Evolutionary conservation across 1,139 yeast species (phyloP).

Genomic region (Zygosaccharomyces pseudobailii): DNA sequence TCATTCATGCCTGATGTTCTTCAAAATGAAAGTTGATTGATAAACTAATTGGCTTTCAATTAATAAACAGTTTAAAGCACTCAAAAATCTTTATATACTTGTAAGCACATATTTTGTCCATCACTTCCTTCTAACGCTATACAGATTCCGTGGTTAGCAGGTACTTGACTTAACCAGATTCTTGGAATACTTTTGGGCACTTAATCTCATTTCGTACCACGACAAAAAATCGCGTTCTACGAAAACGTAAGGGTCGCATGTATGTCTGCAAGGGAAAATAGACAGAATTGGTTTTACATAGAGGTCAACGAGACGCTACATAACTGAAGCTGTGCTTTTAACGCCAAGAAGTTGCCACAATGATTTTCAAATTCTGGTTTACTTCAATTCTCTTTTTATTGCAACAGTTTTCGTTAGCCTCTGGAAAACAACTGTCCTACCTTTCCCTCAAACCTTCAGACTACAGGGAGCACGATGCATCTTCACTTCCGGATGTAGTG

Average conservation of each 20-base stretch:
- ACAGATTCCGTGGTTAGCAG: too few species aligned
- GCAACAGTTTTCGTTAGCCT: constrained; percentile 8
- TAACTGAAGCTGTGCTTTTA: neutral
- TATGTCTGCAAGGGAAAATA: constrained; percentile 1
- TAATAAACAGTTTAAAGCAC: too few species aligned
- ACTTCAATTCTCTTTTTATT: constrained; percentile 2
- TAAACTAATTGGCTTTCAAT: too few species aligned
- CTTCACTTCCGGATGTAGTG: constrained; percentile 8
- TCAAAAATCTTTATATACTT: too few species aligned
- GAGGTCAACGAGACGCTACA: neutral
- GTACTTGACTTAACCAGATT: too few species aligned
- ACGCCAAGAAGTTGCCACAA: neutral
- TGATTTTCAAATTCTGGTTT: constrained; percentile 1
- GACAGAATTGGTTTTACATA: too few species aligned
- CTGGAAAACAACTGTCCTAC: constrained; percentile 12
- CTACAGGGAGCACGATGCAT: constrained; percentile 1
- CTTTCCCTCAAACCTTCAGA: constrained; percentile 13
- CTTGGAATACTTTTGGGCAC: too few species aligned
- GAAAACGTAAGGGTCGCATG: neutral
- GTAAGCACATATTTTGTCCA: too few species aligned
- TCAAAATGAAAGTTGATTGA: too few species aligned
- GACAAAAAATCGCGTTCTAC: neutral
- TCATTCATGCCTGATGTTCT: too few species aligned
- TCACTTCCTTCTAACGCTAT: too few species aligned
- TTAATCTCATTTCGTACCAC: neutral